Evolutionary conservation across 306 rosid genomes (phyloP), one percentile per base, ranked within the genome.

Genomic region (Styphnolobium japonicum): DNA sequence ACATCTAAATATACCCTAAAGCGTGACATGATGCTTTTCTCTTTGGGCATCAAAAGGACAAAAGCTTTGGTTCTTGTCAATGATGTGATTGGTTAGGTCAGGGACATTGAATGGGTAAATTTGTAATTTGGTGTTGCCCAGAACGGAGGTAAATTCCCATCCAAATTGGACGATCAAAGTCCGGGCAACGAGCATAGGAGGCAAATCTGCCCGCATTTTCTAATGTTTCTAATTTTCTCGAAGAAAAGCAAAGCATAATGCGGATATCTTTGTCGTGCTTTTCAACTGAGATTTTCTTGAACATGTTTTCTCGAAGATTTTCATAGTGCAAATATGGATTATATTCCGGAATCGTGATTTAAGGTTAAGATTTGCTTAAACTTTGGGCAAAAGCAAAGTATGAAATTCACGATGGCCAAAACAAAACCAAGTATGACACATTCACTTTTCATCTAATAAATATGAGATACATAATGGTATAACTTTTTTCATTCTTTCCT

Each of bases 211-310:
- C 85, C 84, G 77, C 66, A 34, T 65, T 40, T 39, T 66, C 15
- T 56, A 7, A 12, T 36, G 31, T 62, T 67, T 60, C 40, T 42
- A 37, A 37, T 82, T 58, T 46, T 61, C 40, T 68, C 15, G 16
- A 71, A 52, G 33, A 55, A 84, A 86, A 86, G 82, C 76, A 86
- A 84, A 80, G 86, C 77, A 82, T 62, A 71, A 66, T 16, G 46
- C 19, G 53, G 18, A 48, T 79, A 23, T 76, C 72, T 23, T 18
- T 68, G 79, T 81, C 43, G 51, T 73, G 53, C 65, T 86, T 76
- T 84, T 64, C 62, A 39, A 23, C 48, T 10, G 42, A 55, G 37
- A 81, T 78, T 82, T 43, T 60, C 81, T 56, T 45, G 7, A 63
- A 16, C 58, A 27, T 68, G 74, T n/a, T 27, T 42, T 67, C 55